These are phyloP conservation scores for Metschnikowia amazonensis DNA, from an alignment of 805 yeast species.

Conservation along the genomic window DNA sequence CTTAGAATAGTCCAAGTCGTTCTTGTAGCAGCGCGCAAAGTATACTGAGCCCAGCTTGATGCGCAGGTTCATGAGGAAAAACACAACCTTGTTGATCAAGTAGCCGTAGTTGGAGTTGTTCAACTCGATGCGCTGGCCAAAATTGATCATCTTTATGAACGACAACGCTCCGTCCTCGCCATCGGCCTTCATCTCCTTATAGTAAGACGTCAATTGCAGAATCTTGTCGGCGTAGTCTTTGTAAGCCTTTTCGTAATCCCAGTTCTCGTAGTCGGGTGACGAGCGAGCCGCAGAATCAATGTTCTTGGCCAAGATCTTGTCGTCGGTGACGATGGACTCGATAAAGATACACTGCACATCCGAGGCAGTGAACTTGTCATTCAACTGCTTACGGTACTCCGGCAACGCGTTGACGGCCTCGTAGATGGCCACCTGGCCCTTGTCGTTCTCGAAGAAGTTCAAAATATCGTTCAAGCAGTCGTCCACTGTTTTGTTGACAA, in stretches of 20 bases:
- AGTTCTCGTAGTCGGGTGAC: conserved; percentile 81
- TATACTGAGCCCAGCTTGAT: conserved; percentile 87
- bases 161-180: conserved; percentile 46
- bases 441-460: conserved; percentile 64
- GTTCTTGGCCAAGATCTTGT: conserved; percentile 62
- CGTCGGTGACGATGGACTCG: conserved; percentile 81
- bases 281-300: conserved; percentile 74
- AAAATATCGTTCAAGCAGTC: conserved; percentile 68
- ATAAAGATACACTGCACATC: conserved; percentile 80
- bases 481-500: conserved; percentile 56
- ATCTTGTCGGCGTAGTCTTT: conserved; percentile 74
- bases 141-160: conserved; percentile 83
- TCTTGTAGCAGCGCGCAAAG: conserved; percentile 75
- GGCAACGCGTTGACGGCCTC: conserved; percentile 90
- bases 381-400: conserved; percentile 58
- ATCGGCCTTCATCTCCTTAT: conserved; percentile 63
- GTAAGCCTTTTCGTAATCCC: conserved; percentile 73
- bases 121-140: conserved; percentile 78
- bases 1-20: conserved; percentile 55
- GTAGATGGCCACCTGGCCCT: conserved; percentile 93
- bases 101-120: conserved; percentile 85
- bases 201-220: conserved; percentile 59
- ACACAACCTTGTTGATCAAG: conserved; percentile 83
- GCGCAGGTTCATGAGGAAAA: conserved; percentile 86
- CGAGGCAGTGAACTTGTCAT: conserved; percentile 47